Conservation (phyloP, 2,329 filamentous ascomycete genomes). For the Tolypocladium amazonense region DNA sequence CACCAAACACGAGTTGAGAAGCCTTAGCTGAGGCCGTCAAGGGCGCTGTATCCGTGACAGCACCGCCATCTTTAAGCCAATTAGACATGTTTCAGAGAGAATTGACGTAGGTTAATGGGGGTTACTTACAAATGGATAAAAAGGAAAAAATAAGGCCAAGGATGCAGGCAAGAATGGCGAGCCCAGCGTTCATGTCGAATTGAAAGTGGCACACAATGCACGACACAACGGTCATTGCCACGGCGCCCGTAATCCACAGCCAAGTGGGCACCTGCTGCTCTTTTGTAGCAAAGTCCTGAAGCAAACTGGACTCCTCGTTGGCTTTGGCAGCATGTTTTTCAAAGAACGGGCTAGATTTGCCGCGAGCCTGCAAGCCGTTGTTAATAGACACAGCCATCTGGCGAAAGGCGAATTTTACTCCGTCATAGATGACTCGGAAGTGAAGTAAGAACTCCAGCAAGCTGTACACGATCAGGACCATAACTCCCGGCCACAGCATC, state of each 20-base stretch:
- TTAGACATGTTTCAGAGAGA: no score
- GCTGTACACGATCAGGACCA: constrained; percentile 30
- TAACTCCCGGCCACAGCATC: constrained; percentile 32
- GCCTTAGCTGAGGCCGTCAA: constrained; percentile 58
- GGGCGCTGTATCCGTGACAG: constrained; percentile 49
- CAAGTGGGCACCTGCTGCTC: constrained; percentile 40
- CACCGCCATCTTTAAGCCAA: constrained; percentile 21
- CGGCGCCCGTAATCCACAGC: constrained; percentile 38
- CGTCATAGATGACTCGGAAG: constrained; percentile 24
- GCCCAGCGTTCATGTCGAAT: constrained; percentile 45
- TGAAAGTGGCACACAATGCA: constrained; percentile 39
- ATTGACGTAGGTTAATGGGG: no score
- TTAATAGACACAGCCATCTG: constrained; percentile 19
- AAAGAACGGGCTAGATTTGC: constrained; percentile 20
- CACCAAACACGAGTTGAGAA: constrained; percentile 57
- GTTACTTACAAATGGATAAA: constrained; percentile 27
- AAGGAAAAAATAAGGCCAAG: constrained; percentile 49
- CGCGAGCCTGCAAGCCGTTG: constrained; percentile 16
- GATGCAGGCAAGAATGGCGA: constrained; percentile 43
- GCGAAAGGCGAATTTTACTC: constrained; percentile 21
- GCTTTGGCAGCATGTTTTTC: constrained; percentile 24
- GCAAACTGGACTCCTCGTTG: constrained; percentile 16
- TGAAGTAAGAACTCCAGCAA: constrained; percentile 30
- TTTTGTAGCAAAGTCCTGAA: constrained; percentile 28
- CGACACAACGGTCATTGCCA: constrained; percentile 39